Evolutionary conservation across 2,329 filamentous ascomycete genomes (phyloP).

Genomic region (Penicillium sp.): DNA sequence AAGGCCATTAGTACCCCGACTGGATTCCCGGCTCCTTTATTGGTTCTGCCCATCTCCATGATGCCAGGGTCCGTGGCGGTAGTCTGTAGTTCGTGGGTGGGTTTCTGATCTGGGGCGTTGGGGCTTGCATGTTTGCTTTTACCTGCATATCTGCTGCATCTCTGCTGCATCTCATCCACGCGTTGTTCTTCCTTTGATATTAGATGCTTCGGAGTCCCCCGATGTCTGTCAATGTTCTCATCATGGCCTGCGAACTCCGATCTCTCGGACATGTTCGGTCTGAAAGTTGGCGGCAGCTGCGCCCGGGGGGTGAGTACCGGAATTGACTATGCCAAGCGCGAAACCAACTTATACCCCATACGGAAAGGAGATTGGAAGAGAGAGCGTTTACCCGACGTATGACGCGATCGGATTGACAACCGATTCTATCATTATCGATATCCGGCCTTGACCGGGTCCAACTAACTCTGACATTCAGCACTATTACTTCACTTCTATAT

Average conservation of each 20-base stretch:
- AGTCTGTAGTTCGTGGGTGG: neutral
- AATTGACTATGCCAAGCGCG: neutral
- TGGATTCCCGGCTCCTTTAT: neutral
- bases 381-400: too few species aligned
- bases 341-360: neutral
- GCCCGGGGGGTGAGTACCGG: neutral
- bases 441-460: too few species aligned
- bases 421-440: too few species aligned
- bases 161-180: neutral
- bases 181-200: neutral
- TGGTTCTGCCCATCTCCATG: neutral
- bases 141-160: neutral
- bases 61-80: neutral
- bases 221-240: neutral
- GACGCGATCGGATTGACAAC: too few species aligned
- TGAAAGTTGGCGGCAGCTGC: neutral
- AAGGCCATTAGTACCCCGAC: neutral
- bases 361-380: neutral
- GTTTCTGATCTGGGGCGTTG: neutral
- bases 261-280: neutral
- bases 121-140: neutral
- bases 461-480: too few species aligned
- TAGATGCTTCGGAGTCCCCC: neutral
- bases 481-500: too few species aligned
- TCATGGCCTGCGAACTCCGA: neutral